Base-by-base conservation (phyloP, 805 yeast species). In the Cyberlindnera euphorbiae region DNA sequence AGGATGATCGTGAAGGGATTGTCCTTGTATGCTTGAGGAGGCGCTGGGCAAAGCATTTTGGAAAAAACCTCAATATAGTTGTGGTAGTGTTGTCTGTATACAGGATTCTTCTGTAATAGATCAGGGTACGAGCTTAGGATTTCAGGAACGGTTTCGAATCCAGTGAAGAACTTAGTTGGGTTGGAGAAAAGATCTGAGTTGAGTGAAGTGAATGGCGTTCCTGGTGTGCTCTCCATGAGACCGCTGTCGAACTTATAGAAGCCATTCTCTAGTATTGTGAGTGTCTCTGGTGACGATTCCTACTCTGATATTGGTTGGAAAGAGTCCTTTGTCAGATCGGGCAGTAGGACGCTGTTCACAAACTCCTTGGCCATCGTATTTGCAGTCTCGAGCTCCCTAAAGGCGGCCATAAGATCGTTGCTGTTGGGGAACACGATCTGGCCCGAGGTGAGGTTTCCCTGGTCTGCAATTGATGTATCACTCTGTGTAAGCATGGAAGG, bases 1-100 rank as follows among this genome's bases (percentile, higher is more conserved):
- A 84, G 56, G 7, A 80, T 61, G 10, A 69, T 69, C 41, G 71
- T 69, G 59, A 82, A 82, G 0, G 94, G 94, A 47, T 81, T 79
- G 12, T 73, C 75, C 15, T 58, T 62, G 48, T 78, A 79, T 2
- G 69, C 49, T 7, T 63, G 53, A 4, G 71, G 63, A 8, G 85
- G 85, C 0, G 83, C 78, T 0, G 89, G 88, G 6, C 79, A 84
- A 14, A 82, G 63, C 17, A 70, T 62, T 25, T 66, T 67, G 2
- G 89, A 73, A 0, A 85, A 81, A 11, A 74, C 72, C 33, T 75
- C 65, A 8, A 76, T 58, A 65, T 74, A 84, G 44, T 78, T 78
- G 42, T 77, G 77, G 59, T 82, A 76, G 15, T 78, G 62, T 36
- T 76, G 78, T 32, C 74, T 62, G 53, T 78, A 79, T 42, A 65